A percentile compares a stretch with the other conserved stretches of the same genome.
Conservation (phyloP, 257 asterid species). For the Forsythia viridissima region DNA sequence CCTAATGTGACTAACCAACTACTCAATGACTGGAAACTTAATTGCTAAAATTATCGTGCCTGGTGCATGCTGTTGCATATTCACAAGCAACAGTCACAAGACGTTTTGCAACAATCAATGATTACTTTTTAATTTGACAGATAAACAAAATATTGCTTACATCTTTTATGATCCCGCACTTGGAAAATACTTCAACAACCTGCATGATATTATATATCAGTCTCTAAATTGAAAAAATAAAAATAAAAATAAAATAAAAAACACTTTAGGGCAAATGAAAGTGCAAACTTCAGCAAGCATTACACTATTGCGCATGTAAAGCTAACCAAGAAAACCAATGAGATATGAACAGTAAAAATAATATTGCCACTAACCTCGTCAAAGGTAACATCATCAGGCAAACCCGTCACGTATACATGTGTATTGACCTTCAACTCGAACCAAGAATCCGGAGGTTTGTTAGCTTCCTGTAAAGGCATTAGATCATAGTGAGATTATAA, state of each 20-base stretch:
- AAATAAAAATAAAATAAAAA: neutral
- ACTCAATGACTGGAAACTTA: neutral
- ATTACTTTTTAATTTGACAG: neutral
- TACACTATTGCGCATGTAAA: slow-evolving; percentile 1
- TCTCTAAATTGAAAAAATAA: slow-evolving; percentile 12
- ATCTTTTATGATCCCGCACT: slow-evolving; percentile 96
- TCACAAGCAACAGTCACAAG: slow-evolving; percentile 19
- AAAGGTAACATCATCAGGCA: slow-evolving; percentile 87
- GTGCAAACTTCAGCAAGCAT: slow-evolving; percentile 7
- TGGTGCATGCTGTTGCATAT: neutral
- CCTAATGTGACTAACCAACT: slow-evolving; percentile 1
- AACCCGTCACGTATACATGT: slow-evolving; percentile 88
- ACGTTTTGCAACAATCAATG: neutral
- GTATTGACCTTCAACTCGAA: slow-evolving; percentile 96
- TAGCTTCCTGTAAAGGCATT: slow-evolving; percentile 68
- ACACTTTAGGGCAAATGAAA: slow-evolving; percentile 2
- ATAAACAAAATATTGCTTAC: slow-evolving; percentile 42
- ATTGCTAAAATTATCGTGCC: slow-evolving; percentile 8
- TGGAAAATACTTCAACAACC: slow-evolving; percentile 88
- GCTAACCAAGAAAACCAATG: neutral
- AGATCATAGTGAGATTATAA: neutral
- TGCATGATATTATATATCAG: slow-evolving; percentile 45
- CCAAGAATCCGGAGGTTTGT: slow-evolving; percentile 97
- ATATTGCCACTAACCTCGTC: slow-evolving; percentile 73
- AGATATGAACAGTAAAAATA: slow-evolving; percentile 11